These are phyloP conservation scores for Podila epigama DNA, from an alignment of 192 early-diverging fungal species.

Conservation along the genomic window DNA sequence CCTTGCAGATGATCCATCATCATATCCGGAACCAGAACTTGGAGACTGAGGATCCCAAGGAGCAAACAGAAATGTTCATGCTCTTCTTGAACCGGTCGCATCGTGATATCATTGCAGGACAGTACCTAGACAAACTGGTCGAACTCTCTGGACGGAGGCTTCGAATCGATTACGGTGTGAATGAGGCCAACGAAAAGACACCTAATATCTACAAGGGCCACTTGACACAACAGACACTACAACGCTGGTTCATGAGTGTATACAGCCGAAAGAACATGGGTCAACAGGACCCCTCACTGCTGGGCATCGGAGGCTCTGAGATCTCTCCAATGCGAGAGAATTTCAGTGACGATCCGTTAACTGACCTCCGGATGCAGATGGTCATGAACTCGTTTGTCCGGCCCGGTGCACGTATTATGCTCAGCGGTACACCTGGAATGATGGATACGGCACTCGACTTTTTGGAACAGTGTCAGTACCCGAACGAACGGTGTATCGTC, in stretches of 20 bases:
- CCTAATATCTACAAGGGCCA: not conserved
- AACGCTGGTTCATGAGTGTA: not conserved
- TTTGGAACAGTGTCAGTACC: not conserved
- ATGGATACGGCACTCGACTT: not conserved
- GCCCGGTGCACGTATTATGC: not conserved
- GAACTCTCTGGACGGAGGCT: not conserved
- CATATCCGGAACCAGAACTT: not conserved
- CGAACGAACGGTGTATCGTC: not conserved
- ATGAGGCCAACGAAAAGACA: not conserved
- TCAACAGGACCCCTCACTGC: not conserved
- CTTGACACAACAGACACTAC: not conserved
- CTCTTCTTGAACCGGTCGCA: not conserved
- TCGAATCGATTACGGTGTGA: not conserved
- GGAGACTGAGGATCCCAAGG: not conserved
- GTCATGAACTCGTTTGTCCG: not conserved
- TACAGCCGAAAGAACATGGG: not conserved
- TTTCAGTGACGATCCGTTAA: not conserved
- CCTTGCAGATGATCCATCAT: conserved; percentile 11
- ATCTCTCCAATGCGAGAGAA: not conserved
- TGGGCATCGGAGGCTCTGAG: not conserved
- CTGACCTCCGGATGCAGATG: not conserved
- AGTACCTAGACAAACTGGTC: not conserved
- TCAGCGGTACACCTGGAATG: not conserved
- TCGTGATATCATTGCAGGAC: not conserved
- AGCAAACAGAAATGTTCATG: not conserved